These are phyloP conservation scores for Neoascochyta sp. DNA, from an alignment of 2,329 filamentous ascomycete genomes.

Conservation along the genomic window DNA sequence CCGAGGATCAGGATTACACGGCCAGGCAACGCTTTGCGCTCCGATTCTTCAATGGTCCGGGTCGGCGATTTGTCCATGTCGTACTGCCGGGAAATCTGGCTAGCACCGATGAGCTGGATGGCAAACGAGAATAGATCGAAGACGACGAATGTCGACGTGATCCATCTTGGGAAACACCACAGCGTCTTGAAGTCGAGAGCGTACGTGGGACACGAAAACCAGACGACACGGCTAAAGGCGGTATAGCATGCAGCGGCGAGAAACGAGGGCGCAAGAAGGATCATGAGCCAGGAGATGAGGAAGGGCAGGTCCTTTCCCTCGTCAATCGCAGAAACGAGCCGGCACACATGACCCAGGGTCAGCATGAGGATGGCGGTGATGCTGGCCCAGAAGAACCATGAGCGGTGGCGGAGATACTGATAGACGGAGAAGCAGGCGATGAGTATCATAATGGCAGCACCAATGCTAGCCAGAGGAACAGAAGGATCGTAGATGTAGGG, in stretches of 20 bases:
- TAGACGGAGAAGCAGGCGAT: conserved; percentile 30
- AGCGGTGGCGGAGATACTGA: conserved; percentile 33
- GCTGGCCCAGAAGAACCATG: conserved; percentile 38
- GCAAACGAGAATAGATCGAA: conserved; percentile 50
- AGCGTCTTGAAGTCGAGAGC: conserved; percentile 42
- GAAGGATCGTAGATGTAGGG: conserved; percentile 51
- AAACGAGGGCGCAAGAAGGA: conserved; percentile 49
- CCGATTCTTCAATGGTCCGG: conserved; percentile 39
- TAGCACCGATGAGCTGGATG: conserved; percentile 45
- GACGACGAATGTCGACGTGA: conserved; percentile 49
- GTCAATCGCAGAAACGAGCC: conserved; percentile 42
- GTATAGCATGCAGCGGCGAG: conserved; percentile 53
- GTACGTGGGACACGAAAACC: conserved; percentile 37
- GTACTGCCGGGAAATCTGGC: conserved; percentile 40
- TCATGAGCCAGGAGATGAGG: conserved; percentile 44
- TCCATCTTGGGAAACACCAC: conserved; percentile 43
- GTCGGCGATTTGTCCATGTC: conserved; percentile 34
- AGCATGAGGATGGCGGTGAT: conserved; percentile 43
- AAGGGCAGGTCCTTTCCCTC: conserved; percentile 34
- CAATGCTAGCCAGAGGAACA: conserved; percentile 42
- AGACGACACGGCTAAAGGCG: conserved; percentile 47
- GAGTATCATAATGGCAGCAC: conserved; percentile 42
- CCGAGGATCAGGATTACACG: conserved; percentile 44
- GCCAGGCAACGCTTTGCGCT: conserved; percentile 27
- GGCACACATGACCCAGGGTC: conserved; percentile 51